Evolutionary conservation across 169 alveolate species (phyloP).

Genomic region (Perkinsus olseni): DNA sequence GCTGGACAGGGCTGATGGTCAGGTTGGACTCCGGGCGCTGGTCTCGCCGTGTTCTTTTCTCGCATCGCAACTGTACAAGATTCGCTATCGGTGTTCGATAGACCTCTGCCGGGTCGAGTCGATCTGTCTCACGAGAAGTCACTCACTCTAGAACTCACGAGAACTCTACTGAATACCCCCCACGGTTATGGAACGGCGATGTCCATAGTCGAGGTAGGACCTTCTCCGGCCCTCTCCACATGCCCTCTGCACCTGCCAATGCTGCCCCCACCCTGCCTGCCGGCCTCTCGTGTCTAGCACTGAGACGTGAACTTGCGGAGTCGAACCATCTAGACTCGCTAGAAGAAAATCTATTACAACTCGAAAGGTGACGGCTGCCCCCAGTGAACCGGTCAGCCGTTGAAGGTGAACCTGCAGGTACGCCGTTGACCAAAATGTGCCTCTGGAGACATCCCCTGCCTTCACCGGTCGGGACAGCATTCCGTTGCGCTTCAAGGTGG

Average conservation of each 20-base stretch:
- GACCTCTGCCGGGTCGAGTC: too few species aligned
- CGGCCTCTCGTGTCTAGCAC: not conserved
- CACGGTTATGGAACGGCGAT: too few species aligned
- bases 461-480: not conserved
- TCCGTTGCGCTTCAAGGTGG: not conserved
- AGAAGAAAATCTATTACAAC: not conserved
- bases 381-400: not conserved
- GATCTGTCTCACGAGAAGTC: too few species aligned
- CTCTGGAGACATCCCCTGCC: not conserved
- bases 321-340: not conserved
- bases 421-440: not conserved
- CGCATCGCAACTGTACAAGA: too few species aligned
- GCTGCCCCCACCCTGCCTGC: not conserved
- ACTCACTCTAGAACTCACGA: too few species aligned
- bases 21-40: too few species aligned
- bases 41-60: too few species aligned
- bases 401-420: not conserved
- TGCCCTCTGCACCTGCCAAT: not conserved
- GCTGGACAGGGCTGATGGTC: too few species aligned
- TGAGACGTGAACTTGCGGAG: not conserved
- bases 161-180: too few species aligned
- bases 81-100: too few species aligned
- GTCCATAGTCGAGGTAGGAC: not conserved
- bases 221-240: not conserved
- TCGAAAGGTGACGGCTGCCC: not conserved